Conservation (phyloP, 345 rosid genomes). For the Murraya koenigii region DNA sequence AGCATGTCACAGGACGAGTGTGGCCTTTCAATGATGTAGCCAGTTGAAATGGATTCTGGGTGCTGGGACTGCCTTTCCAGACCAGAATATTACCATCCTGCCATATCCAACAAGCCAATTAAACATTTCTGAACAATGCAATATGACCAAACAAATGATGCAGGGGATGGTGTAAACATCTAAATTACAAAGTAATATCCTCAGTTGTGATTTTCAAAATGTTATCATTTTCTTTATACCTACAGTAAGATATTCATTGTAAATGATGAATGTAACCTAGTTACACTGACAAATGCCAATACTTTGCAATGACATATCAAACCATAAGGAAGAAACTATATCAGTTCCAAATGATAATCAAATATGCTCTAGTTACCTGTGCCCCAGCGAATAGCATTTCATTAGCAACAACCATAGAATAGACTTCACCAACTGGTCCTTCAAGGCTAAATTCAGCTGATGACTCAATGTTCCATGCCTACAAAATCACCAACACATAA, state of each 20-base stretch:
- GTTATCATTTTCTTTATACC: background rate
- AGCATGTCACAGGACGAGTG: background rate
- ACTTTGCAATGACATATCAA: background rate
- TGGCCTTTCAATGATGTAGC: conserved; percentile 4
- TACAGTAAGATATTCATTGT: background rate
- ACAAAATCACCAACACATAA: background rate
- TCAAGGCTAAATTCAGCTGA: conserved; percentile 30
- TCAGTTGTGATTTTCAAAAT: background rate
- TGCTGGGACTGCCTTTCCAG: background rate
- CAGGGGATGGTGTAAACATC: background rate
- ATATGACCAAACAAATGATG: background rate
- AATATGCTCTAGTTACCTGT: conserved; percentile 37
- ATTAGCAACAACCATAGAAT: conserved; percentile 33
- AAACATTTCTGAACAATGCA: background rate
- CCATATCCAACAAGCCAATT: background rate
- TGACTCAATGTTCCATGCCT: conserved; percentile 39
- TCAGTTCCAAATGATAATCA: background rate
- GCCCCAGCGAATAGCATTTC: conserved; percentile 60
- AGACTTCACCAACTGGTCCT: conserved; percentile 47
- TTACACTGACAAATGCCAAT: background rate
- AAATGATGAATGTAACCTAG: background rate
- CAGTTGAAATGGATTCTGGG: conserved; percentile 6
- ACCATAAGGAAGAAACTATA: background rate
- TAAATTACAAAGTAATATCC: too few relatives aligned
- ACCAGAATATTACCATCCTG: conserved; percentile 3